Base-by-base conservation (phyloP, 257 asterid species). In the Fraxinus pennsylvanica region DNA sequence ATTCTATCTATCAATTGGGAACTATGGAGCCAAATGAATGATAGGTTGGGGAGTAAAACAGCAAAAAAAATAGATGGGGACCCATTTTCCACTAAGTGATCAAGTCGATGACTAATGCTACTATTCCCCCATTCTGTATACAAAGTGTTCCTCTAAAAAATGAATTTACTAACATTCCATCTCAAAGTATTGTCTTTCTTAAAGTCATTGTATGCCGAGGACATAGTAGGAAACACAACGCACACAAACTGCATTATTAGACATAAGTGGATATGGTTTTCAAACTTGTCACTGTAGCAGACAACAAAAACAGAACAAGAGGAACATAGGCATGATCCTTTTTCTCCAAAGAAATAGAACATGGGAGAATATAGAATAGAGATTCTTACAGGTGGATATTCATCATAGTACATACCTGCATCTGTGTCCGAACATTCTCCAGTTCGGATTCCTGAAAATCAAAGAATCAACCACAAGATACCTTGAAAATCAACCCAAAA, bases 381-480 rank as follows among this genome's bases (percentile, higher is more conserved):
- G 52, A 61, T 38, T 65, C 65, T 22, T 9, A 43, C 9, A 65
- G 45, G 74, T 15, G 33, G 13, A 41, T 13, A 71, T 15, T 21
- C 21, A 32, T 45, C 39, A 29, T 8, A 33, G 73, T 27, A 74
- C 78, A 71, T 73, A 93, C 98, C 96, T 94, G 97, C 63, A 92
- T 87, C 83, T 94, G 97, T 15, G 97, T 94, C 78, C 96, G 89
- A 77, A 92, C 86, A 73, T 86, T 94, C 89, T 94, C 97, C 67
- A 94, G 91, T 77, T 92, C 97, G 21, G 97, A 88, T 91, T 92
- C 97, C 98, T 94, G 92, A 66, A 82, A 82, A 81, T 57, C 25
- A 35, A 59, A 71, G 74, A 76, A 72, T 22, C 65, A 71, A 54
- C n/a, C 35, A 39, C 29, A 9, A 36, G 74, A 50, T 65, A 78